Evolutionary conservation across 768 basidiomycete species (phyloP).

Genomic region (Tephrocybe sp.): DNA sequence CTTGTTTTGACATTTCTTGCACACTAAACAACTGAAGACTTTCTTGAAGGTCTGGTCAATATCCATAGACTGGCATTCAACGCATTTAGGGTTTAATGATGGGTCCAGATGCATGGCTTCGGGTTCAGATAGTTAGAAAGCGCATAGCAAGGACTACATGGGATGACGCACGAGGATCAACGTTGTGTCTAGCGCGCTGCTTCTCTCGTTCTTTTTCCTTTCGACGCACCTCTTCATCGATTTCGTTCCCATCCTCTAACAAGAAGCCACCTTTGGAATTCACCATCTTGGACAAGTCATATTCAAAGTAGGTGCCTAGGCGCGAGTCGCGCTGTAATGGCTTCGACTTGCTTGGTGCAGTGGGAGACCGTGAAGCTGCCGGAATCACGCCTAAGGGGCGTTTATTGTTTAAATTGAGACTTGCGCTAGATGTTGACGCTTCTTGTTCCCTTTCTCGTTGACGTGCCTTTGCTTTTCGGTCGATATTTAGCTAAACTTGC

Average conservation of each 20-base stretch:
- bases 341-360: constrained; percentile 45
- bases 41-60: constrained; percentile 82
- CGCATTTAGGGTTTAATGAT: constrained; percentile 76
- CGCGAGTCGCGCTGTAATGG: constrained; percentile 72
- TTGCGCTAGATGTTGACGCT: constrained; percentile 37
- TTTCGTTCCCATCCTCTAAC: constrained; percentile 82
- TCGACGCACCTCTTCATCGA: constrained; percentile 68
- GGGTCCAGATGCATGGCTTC: constrained; percentile 79
- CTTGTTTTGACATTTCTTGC: constrained; percentile 87
- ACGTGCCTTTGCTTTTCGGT: constrained; percentile 61
- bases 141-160: neutral
- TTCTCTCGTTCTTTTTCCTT: constrained; percentile 83
- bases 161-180: constrained; percentile 63
- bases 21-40: constrained; percentile 83
- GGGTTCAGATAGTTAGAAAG: neutral
- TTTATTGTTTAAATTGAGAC: constrained; percentile 68
- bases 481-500: neutral
- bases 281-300: constrained; percentile 95
- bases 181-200: constrained; percentile 69
- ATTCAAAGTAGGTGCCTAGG: constrained; percentile 92
- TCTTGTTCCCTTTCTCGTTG: constrained; percentile 66
- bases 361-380: constrained; percentile 59
- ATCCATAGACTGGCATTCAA: constrained; percentile 83
- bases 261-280: constrained; percentile 97
- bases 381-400: constrained; percentile 61